These are phyloP conservation scores for Daucus carota DNA, from an alignment of 129 eudicot genomes.

Conservation along the genomic window DH1_v3.0 NC_030386.2:33226001-33226500, in stretches of 20 bases:
- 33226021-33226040: neutral
- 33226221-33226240: conserved; percentile 58
- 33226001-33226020: neutral
- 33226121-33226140: neutral
- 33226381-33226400: conserved; percentile 78
- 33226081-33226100: neutral
- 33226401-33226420: conserved; percentile 73
- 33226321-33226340: conserved; percentile 81
- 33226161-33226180: conserved; percentile 47
- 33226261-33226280: conserved; percentile 39
- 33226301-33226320: conserved; percentile 76
- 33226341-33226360: conserved; percentile 84
- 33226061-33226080: neutral
- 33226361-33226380: conserved; percentile 74
- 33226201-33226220: conserved; percentile 84
- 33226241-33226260: conserved; percentile 50
- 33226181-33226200: conserved; percentile 73
- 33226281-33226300: conserved; percentile 62
- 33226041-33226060: neutral
- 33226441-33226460: neutral
- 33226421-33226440: conserved; percentile 1
- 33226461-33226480: neutral
- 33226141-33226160: neutral
- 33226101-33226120: neutral
- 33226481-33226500: neutral